Percentiles rank a stretch among this genome's conserved stretches.
Conservation (phyloP, 1,284 basidiomycete genomes). For the Ganoderma lingzhi region DNA sequence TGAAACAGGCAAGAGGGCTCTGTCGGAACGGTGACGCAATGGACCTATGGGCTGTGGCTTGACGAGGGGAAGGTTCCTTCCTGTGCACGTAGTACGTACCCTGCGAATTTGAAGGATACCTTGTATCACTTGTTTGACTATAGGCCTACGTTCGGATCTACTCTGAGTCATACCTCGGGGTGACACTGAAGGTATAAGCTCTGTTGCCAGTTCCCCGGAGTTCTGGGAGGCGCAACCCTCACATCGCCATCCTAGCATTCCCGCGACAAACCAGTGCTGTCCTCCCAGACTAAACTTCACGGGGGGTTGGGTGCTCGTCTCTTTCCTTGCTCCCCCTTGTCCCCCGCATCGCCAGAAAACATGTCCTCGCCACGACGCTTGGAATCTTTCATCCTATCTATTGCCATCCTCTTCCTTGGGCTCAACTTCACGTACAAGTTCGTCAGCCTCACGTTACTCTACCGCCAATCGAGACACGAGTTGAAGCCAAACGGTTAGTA, state of each 20-base stretch:
- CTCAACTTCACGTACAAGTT: slow-evolving; percentile 28
- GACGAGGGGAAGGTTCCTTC: not conserved
- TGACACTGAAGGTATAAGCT: not conserved
- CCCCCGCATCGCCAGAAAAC: not conserved
- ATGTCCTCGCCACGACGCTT: slow-evolving; percentile 12
- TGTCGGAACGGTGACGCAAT: not conserved
- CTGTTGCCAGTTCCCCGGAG: not conserved
- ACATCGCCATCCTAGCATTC: not conserved
- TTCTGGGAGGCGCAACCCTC: not conserved
- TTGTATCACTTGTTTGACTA: not conserved
- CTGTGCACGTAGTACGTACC: not conserved
- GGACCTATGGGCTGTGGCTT: not conserved
- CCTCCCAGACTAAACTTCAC: not conserved
- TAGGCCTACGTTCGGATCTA: not conserved
- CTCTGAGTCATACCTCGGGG: not conserved
- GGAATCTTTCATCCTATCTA: slow-evolving; percentile 7
- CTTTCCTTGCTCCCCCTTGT: not conserved
- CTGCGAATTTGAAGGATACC: not conserved
- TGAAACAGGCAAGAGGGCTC: not conserved
- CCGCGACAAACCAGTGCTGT: not conserved
- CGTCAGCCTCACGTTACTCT: slow-evolving; percentile 16
- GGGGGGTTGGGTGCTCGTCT: not conserved
- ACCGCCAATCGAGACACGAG: slow-evolving; percentile 2
- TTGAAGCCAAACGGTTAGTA: slow-evolving; percentile 19
- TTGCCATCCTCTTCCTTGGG: slow-evolving; percentile 12